These are phyloP conservation scores for Botryosphaeria agaves DNA, from an alignment of 2,329 filamentous ascomycete species.

Conservation along the genomic window DNA sequence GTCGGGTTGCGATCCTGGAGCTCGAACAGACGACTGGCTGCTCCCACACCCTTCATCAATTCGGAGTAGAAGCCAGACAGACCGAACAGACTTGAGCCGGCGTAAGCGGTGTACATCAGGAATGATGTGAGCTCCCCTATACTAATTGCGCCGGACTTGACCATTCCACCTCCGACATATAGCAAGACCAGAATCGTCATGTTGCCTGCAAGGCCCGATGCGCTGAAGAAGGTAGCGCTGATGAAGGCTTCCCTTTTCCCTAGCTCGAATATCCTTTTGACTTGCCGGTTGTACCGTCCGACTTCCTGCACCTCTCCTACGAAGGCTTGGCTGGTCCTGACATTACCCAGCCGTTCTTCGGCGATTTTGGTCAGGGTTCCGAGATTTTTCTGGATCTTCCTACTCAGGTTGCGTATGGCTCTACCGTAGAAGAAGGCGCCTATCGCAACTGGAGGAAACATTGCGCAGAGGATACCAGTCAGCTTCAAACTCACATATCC, in stretches of 20 bases:
- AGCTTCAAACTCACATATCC: conserved; percentile 86
- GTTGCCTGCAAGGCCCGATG: conserved; percentile 82
- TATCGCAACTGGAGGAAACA: conserved; percentile 81
- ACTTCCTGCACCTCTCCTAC: conserved; percentile 86
- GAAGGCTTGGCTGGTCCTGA: conserved; percentile 92
- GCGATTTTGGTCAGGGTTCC: conserved; percentile 92
- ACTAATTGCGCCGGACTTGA: conserved; percentile 68
- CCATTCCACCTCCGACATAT: conserved; percentile 79
- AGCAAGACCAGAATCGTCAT: conserved; percentile 88
- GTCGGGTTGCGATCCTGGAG: conserved; percentile 77
- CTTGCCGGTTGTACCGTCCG: conserved; percentile 76
- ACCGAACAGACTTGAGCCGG: conserved; percentile 75
- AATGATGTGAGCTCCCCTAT: conserved; percentile 91
- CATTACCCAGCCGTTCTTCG: conserved; percentile 92
- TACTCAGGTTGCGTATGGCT: conserved; percentile 72
- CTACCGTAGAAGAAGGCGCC: conserved; percentile 86
- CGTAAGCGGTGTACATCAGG: conserved; percentile 92
- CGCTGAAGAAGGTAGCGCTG: conserved; percentile 76
- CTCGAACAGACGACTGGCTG: conserved; percentile 90
- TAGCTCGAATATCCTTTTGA: conserved; percentile 79
- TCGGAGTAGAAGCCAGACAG: conserved; percentile 95
- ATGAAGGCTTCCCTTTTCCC: conserved; percentile 77
- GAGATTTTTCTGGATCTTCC: conserved; percentile 84
- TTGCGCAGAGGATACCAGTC: conserved; percentile 67
- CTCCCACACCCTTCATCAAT: conserved; percentile 96